phyloP scores from a whole-genome alignment of 345 rosid genomes.

The Lenwebbia sp. region DNA sequence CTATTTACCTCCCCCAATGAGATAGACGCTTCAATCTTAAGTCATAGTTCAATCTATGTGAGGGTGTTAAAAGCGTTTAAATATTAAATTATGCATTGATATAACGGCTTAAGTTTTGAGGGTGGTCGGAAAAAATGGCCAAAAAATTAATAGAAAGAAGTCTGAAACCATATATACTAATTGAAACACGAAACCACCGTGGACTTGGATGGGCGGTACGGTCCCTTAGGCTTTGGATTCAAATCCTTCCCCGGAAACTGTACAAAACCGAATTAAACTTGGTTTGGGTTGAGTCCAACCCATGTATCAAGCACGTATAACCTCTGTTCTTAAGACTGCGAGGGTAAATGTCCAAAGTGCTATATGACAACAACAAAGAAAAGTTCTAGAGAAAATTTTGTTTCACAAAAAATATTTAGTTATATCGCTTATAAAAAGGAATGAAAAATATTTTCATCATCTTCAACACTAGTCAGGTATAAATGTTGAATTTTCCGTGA shows the following conservation, averaged over 20 bases:
- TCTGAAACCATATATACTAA: background rate
- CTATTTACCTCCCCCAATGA: background rate
- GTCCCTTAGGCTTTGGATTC: background rate
- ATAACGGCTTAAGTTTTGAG: background rate
- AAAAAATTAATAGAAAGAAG: background rate
- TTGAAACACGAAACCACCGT: background rate
- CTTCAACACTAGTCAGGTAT: too few relatives aligned
- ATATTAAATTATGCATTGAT: background rate
- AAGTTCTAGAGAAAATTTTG: too few relatives aligned
- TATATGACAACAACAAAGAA: too few relatives aligned
- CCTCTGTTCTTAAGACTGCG: background rate
- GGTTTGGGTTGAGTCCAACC: background rate
- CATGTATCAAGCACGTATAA: background rate
- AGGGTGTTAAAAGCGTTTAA: background rate
- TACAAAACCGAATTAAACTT: background rate
- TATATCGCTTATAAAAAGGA: too few relatives aligned
- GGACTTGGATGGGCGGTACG: background rate
- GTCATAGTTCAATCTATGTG: background rate
- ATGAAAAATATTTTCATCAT: too few relatives aligned
- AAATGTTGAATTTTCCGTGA: too few relatives aligned
- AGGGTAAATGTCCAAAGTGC: too few relatives aligned
- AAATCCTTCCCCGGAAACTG: background rate
- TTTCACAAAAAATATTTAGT: too few relatives aligned
- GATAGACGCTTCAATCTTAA: background rate
- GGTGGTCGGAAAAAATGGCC: background rate